Conservation (phyloP, 129 eudicot genomes). For the Mikania micrantha region DNA sequence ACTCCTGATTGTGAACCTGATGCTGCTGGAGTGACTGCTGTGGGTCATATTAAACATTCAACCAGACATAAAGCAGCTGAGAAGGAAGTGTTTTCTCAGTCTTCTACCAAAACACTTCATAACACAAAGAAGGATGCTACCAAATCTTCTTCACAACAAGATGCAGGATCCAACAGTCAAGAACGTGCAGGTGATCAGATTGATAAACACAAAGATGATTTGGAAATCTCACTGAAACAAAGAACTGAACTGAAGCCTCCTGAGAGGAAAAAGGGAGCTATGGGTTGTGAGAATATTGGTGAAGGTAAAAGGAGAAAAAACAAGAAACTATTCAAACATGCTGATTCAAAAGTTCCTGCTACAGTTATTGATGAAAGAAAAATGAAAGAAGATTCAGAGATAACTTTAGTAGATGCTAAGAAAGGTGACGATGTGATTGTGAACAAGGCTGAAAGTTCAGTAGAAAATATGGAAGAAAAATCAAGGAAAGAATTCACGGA, state of each 20-base stretch:
- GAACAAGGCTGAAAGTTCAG: slow-evolving; percentile 10
- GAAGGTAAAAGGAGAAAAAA: neutral
- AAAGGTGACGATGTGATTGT: slow-evolving; percentile 14
- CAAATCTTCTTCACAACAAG: slow-evolving; percentile 8
- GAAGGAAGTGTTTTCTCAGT: slow-evolving; percentile 16
- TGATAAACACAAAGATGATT: slow-evolving; percentile 21
- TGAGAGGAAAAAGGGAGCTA: neutral
- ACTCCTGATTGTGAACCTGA: slow-evolving; percentile 15
- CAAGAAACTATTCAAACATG: neutral
- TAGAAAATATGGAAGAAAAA: slow-evolving; percentile 6
- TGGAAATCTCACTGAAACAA: slow-evolving; percentile 1
- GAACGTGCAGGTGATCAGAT: neutral
- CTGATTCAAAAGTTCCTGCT: slow-evolving; percentile 3
- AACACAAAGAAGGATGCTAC: slow-evolving; percentile 6
- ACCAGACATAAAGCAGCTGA: slow-evolving; percentile 19
- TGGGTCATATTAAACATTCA: neutral
- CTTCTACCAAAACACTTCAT: neutral
- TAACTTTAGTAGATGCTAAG: slow-evolving; percentile 3
- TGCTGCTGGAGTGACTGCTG: slow-evolving; percentile 10
- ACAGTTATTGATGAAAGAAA: slow-evolving; percentile 18
- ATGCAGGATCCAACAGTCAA: neutral
- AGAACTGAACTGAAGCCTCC: slow-evolving; percentile 13
- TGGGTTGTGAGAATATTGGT: neutral
- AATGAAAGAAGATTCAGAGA: slow-evolving; percentile 9
- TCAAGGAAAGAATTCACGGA: neutral